Base-by-base conservation (phyloP, 1,284 basidiomycete species). In the Moesziomyces sp. region DNA sequence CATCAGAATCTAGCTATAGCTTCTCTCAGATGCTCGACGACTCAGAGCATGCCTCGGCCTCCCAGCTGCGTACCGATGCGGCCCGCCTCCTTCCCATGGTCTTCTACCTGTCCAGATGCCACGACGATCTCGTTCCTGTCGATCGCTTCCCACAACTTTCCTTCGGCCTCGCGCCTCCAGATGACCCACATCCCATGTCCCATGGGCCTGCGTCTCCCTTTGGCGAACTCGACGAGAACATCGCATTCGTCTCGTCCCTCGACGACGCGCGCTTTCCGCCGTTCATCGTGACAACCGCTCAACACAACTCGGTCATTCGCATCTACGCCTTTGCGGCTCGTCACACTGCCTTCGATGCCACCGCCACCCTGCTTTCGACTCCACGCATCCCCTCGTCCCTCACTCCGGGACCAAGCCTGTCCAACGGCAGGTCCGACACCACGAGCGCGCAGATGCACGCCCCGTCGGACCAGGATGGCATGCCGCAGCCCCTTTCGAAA, bases 41-140 rank as follows among this genome's bases (percentile, higher is more conserved):
- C n/a, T 47, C 21, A 26, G 50, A 67, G 10, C 58, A 66, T 5
- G 58, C 48, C 3, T 57, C 56, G 11, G 53, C 58, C 14, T 63
- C 50, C 3, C 66, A 63, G 28, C 40, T 63, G 1, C 50, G 52
- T n/a, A 62, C 64, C 2, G 46, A 52, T 23, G 47, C 61, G 1
- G 26, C 63, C 5, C 54, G 52, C 8, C 57, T 72, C 3, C 43
- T 78, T 9, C 74, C 81, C 1, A 71, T 65, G 48, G 77, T 76
- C 38, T 81, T 78, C 57, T 80, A 78, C 45, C 62, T 83, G 5
- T 66, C 76, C 1, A 58, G 75, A 23, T 72, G 68, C 46, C 74
- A 78, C 42, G 77, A 81, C 46, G 76, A 82, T 19, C 55, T 77
- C 5, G 70, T 65, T 5, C 73, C 70, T 5, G 73, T 79, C 5